These are phyloP conservation scores for Angophora floribunda DNA, from an alignment of 345 rosid species.

Conservation along the genomic window DNA sequence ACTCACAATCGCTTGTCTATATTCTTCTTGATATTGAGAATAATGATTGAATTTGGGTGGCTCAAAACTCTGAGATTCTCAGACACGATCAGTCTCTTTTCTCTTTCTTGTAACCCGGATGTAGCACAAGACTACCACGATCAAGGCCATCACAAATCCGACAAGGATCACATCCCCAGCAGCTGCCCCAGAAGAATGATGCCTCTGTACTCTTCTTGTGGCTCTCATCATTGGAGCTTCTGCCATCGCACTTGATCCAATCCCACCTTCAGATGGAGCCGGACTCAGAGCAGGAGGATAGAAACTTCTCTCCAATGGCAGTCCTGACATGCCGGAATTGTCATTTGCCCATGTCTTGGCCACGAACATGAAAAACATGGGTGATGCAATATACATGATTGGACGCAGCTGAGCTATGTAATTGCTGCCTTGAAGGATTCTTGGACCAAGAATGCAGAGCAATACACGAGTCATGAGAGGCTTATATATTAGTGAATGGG, in stretches of 20 bases:
- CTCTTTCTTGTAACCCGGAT: slow-evolving; percentile 15
- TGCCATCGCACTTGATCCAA: background rate
- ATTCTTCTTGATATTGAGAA: background rate
- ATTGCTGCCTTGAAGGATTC: background rate
- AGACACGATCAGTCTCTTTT: background rate
- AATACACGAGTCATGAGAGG: background rate
- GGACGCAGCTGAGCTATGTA: slow-evolving; percentile 1
- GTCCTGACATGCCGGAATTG: background rate
- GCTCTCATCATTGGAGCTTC: background rate
- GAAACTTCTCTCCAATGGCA: background rate
- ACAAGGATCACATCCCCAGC: slow-evolving; percentile 30
- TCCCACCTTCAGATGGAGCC: background rate
- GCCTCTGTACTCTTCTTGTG: slow-evolving; percentile 6
- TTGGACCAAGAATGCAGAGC: background rate
- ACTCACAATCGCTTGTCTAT: background rate
- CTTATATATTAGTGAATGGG: background rate
- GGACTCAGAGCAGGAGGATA: slow-evolving; percentile 1
- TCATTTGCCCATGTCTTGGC: background rate
- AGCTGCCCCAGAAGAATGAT: background rate
- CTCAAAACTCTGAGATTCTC: background rate
- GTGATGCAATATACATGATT: background rate
- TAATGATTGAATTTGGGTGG: background rate
- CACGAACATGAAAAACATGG: background rate
- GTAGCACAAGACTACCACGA: slow-evolving; percentile 20
- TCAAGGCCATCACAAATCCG: slow-evolving; percentile 12